Base-by-base conservation (phyloP, 306 rosid genomes). In the Sechiopsis laciniata region DNA sequence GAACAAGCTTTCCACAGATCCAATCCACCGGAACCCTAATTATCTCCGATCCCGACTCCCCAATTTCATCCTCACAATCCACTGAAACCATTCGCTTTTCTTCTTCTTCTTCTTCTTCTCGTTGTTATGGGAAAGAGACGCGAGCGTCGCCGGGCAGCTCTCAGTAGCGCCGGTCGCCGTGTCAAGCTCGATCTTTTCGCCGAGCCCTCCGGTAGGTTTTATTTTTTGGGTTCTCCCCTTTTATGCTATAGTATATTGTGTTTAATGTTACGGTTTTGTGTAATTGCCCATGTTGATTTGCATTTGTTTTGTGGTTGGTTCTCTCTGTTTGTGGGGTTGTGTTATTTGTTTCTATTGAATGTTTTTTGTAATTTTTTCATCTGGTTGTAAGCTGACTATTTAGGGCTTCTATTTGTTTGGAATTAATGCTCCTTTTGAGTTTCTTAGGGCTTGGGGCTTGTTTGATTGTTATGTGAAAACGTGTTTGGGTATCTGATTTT, bases 161-260 rank as follows among this genome's bases (percentile, higher is more conserved):
- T 45, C 75, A 79, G 81, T 86, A 89, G 82, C 91, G 80, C 96
- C 45, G 97, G 96, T 77, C 99, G 97, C 83, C 82, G 97, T 82
- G 92, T 95, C 85, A 95, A 95, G 83, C 97, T 95, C 70, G 99
- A 95, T 82, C 97, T 95, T 70, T 95, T 85, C 56, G 93, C 88
- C 79, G 99, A 95, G 90, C 99, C 99, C 92, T 87, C 97, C 78
- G 99, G 99, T 94, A 84, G 20, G 17, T 15, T 62, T 22, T 63
- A 21, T 16, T 7, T 42, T 52, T 7, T 55, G 37, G 5, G 4
- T 40, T 46, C 7, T 8, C 40, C 4, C 54, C 40, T n/a, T 7
- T 26, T 57, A 16, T 61, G 45, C 3, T 7, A 5, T 37, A 37
- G 45, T 1, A 15, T 14, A 29, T 12, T 12, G 64, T 35, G 10